Conservation (phyloP, 805 yeast genomes). For the Starmerella khaoyaiensis region DNA sequence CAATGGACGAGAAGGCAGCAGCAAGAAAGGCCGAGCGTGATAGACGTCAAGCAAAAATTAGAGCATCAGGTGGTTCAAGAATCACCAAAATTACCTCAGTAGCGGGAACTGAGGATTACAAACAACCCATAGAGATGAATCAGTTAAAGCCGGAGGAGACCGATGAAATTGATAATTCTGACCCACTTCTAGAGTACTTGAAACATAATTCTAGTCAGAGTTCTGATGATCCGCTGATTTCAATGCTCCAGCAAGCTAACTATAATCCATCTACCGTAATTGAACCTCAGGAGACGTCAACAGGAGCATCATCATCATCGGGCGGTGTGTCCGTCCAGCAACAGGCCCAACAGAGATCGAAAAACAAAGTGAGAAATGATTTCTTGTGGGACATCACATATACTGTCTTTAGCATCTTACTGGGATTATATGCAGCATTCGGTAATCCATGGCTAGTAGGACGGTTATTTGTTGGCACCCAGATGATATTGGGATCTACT, state of each 20-base stretch:
- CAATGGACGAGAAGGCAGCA: slow-evolving; percentile 11
- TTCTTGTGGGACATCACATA: slow-evolving; percentile 17
- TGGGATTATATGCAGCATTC: slow-evolving; percentile 21
- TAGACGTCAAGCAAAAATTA: slow-evolving; percentile 26
- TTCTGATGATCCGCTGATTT: slow-evolving; percentile 2
- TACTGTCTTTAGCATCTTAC: slow-evolving; percentile 11
- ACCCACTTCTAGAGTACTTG: slow-evolving; percentile 7
- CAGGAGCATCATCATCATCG: no score
- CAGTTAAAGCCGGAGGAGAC: neutral
- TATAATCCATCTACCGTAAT: neutral
- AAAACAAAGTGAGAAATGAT: slow-evolving; percentile 4
- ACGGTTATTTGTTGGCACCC: slow-evolving; percentile 19
- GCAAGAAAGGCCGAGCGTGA: slow-evolving; percentile 20
- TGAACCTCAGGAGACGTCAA: neutral
- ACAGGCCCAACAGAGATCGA: slow-evolving; percentile 1
- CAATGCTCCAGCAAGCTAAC: neutral
- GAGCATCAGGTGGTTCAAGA: slow-evolving; percentile 23
- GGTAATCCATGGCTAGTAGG: slow-evolving; percentile 18
- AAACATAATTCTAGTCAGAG: neutral
- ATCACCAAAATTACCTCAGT: slow-evolving; percentile 26
- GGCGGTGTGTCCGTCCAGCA: neutral
- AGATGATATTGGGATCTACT: slow-evolving; percentile 21
- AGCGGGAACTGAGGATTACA: slow-evolving; percentile 20
- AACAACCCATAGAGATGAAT: slow-evolving; percentile 7
- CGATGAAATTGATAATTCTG: neutral